Evolutionary conservation across 2,329 filamentous ascomycete genomes (phyloP).

Genomic region (Talaromyces sp.): DNA sequence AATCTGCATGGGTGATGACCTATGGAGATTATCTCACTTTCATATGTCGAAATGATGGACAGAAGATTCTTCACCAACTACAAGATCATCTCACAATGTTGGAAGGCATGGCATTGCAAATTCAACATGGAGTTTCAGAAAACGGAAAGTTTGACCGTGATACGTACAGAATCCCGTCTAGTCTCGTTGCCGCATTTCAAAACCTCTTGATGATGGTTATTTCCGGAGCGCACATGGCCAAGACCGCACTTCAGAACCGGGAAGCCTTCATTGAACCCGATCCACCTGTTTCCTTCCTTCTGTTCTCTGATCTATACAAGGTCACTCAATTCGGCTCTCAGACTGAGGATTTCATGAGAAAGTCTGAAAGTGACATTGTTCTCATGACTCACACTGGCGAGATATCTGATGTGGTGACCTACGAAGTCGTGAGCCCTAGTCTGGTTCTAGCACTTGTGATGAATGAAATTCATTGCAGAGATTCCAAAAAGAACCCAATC

Average conservation of each 20-base stretch:
- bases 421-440: slow-evolving; percentile 8
- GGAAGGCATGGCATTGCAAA: slow-evolving; percentile 5
- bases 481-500: neutral
- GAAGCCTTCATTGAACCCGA: neutral
- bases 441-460: slow-evolving; percentile 7
- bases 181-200: slow-evolving; percentile 8
- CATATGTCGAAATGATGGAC: neutral
- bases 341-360: neutral
- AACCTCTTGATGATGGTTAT: slow-evolving; percentile 10
- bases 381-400: slow-evolving; percentile 13
- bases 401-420: slow-evolving; percentile 6
- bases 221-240: neutral
- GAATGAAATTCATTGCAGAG: slow-evolving; percentile 1
- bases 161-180: slow-evolving; percentile 8
- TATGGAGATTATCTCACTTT: neutral
- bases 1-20: neutral
- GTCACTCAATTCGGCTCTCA: neutral
- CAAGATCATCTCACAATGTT: neutral
- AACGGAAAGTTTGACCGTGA: slow-evolving; percentile 12
- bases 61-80: neutral
- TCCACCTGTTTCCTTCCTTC: neutral
- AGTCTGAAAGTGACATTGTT: slow-evolving; percentile 4
- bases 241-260: neutral
- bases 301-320: neutral
- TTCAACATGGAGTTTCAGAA: slow-evolving; percentile 12